Evolutionary conservation across 2,329 filamentous ascomycete species (phyloP).

Genomic region (Colletotrichum sublineola): DNA sequence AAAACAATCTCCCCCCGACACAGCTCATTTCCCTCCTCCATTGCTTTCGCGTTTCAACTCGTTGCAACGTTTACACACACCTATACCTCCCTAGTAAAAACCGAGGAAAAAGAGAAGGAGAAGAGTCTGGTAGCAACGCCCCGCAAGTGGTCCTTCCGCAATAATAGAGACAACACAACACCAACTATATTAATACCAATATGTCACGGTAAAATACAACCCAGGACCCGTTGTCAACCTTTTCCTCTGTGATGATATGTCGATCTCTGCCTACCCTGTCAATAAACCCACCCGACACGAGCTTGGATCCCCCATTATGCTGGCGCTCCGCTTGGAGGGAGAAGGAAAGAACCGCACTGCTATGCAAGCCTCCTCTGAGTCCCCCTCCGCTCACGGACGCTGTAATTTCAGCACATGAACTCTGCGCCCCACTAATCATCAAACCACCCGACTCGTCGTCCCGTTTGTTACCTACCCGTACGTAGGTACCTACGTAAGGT

Average conservation of each 20-base stretch:
- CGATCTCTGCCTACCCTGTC: conserved; percentile 6
- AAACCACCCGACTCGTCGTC: background rate
- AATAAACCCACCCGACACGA: conserved; percentile 30
- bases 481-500: too few species aligned
- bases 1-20: background rate
- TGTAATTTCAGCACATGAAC: conserved; percentile 3
- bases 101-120: too few species aligned
- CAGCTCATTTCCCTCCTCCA: background rate
- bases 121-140: background rate
- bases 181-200: conserved; percentile 6
- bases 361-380: background rate
- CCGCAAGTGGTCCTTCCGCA: background rate
- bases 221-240: background rate
- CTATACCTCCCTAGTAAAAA: too few species aligned
- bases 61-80: background rate
- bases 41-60: background rate
- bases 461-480: background rate
- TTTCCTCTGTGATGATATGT: background rate
- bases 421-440: conserved; percentile 6
- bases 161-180: background rate
- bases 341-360: background rate
- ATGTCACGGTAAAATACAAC: background rate
- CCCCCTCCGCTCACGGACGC: background rate
- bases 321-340: background rate
- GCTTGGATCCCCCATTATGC: conserved; percentile 11